These are phyloP conservation scores for Vairimorpha necatrix DNA, from an alignment of 371 early-diverging fungal species.

Conservation along the genomic window DNA sequence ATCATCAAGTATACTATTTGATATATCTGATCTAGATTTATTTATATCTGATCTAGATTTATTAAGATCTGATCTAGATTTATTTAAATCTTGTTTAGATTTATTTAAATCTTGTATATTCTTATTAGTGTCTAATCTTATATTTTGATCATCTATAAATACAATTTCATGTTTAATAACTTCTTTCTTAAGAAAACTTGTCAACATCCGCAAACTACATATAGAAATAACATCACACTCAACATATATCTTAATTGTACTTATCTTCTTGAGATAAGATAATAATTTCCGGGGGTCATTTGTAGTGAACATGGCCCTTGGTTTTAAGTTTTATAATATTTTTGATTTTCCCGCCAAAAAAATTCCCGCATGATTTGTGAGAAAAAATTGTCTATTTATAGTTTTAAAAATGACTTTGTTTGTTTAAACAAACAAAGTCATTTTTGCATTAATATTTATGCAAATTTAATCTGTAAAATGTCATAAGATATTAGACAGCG, in stretches of 20 bases:
- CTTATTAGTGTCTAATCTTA: neutral
- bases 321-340: neutral
- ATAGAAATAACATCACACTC: constrained; percentile 3
- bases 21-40: no score
- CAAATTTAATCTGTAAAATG: no score
- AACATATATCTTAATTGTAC: constrained; percentile 10
- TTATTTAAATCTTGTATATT: no score
- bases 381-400: no score
- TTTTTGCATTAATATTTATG: no score
- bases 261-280: neutral
- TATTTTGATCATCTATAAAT: neutral
- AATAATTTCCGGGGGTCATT: neutral
- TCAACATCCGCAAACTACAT: constrained; percentile 21
- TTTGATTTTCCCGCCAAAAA: neutral
- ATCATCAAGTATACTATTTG: neutral
- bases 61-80: no score
- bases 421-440: neutral
- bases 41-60: no score
- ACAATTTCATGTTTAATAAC: constrained; percentile 22
- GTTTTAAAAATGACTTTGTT: neutral
- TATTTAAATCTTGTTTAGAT: no score
- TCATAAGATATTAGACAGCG: no score
- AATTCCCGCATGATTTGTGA: neutral
- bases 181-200: constrained; percentile 20
- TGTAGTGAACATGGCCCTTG: constrained; percentile 13